phyloP scores from a whole-genome alignment of 306 rosid genomes.

The Abrus pulchellus region DNA sequence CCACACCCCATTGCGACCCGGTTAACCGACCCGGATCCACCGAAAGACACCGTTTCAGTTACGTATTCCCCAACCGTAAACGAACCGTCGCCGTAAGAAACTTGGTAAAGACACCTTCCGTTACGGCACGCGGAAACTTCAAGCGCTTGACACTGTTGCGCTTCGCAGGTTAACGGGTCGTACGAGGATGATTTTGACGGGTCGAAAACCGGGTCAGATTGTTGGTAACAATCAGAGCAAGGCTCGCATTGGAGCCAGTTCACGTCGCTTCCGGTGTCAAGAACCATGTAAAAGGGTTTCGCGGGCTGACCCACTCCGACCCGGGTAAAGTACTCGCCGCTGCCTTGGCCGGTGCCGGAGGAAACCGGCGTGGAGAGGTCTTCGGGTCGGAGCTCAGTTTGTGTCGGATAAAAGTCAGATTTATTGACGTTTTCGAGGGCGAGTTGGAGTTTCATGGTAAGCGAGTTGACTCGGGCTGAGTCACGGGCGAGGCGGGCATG shows the following conservation, averaged over 20 bases:
- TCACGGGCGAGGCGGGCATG: conserved; percentile 73
- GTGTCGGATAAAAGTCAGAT: conserved; percentile 64
- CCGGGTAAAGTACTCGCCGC: conserved; percentile 93
- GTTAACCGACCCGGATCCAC: conserved; percentile 59
- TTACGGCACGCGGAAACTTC: conserved; percentile 59
- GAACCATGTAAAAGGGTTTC: conserved; percentile 73
- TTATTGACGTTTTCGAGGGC: conserved; percentile 46
- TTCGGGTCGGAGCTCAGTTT: conserved; percentile 59
- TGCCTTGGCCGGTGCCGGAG: conserved; percentile 76
- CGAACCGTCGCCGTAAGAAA: conserved; percentile 86
- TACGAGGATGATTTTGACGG: conserved; percentile 68
- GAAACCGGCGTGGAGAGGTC: conserved; percentile 71
- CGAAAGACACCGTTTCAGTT: conserved; percentile 82
- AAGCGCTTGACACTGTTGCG: conserved; percentile 64
- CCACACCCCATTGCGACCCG: conserved; percentile 82
- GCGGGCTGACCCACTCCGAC: conserved; percentile 79
- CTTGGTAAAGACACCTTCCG: conserved; percentile 77
- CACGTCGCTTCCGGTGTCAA: conserved; percentile 91
- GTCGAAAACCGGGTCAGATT: conserved; percentile 81
- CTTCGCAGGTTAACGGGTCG: conserved; percentile 60
- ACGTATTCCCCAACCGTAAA: conserved; percentile 80
- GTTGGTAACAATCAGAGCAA: conserved; percentile 86
- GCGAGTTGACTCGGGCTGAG: conserved; percentile 74
- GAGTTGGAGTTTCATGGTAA: conserved; percentile 60
- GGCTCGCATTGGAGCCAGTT: conserved; percentile 96